Evolutionary conservation across 768 basidiomycete genomes (phyloP), one percentile per base, ranked within the genome.

Genomic region (Boletus patriciae): DNA sequence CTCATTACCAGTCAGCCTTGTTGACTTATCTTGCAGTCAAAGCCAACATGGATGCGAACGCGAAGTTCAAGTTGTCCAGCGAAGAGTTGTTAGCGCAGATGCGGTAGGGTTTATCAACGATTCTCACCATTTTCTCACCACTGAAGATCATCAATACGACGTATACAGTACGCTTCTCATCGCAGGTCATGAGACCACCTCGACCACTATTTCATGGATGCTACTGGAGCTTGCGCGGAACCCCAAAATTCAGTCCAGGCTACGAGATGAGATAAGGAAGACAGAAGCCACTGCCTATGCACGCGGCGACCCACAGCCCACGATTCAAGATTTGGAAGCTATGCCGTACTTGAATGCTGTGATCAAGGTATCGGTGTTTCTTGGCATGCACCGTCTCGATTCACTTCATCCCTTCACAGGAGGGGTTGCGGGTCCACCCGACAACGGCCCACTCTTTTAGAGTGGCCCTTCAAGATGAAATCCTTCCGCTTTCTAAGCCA

Each of bases 141-240:
- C 18, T 18, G 15, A 16, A 23, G 7, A n/a, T 44, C 27, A 18
- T 5, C 16, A 27, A 58, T 46, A 15, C 9, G n/a, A 13, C 13
- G 12, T n/a, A 23, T n/a, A 12, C n/a, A 79, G 78, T 18, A 79
- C 77, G 18, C 73, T 80, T 18, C 65, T 80, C 3, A 57, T 82
- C 6, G 77, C 77, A 45, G 78, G 77, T 3, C 80, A 88, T 67
- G 86, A 88, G 66, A 86, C 84, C 4, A 84, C 80, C 33, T 76
- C 85, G 2, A 82, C 75, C 37, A 76, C 78, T 2, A 55, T 82
- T 21, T 72, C 78, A 48, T 90, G 84, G 84, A 78, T 79, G 5
- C 69, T 90, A 3, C 74, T 85, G 49, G 83, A 86, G 61, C 75
- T 92, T 12, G 79, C 84, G 1, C 77, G 74, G 33, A 71, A 84